Conservation (phyloP, 345 rosid species). For the Geranium brycei region DNA sequence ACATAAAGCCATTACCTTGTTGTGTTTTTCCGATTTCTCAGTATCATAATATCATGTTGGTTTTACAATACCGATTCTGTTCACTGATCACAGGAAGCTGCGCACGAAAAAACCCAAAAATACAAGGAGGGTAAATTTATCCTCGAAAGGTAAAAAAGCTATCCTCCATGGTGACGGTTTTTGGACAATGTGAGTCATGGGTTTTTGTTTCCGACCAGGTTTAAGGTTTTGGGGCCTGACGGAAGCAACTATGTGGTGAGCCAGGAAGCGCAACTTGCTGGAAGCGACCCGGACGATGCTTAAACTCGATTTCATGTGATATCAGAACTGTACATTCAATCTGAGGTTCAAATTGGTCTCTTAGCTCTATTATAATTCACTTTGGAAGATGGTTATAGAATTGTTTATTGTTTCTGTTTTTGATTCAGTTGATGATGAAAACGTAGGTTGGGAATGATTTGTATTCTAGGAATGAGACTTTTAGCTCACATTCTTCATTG, state of each 20-base stretch:
- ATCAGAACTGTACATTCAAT: neutral
- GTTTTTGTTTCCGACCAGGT: conserved; percentile 30
- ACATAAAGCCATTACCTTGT: too few species aligned
- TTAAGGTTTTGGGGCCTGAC: conserved; percentile 53
- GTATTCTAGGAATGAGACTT: too few species aligned
- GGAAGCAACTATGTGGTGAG: conserved; percentile 27
- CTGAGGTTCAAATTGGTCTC: neutral
- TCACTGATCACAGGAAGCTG: conserved; percentile 28
- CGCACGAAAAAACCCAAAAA: conserved; percentile 43
- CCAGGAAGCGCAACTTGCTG: conserved; percentile 33
- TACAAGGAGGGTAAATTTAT: conserved; percentile 77
- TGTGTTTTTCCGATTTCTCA: too few species aligned
- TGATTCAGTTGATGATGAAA: neutral
- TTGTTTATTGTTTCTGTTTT: neutral
- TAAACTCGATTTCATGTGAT: neutral
- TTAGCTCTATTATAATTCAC: too few species aligned
- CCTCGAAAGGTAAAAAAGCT: conserved; percentile 41
- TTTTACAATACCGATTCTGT: too few species aligned
- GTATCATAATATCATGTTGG: too few species aligned
- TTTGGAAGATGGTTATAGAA: neutral
- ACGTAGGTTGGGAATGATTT: neutral
- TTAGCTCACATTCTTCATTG: too few species aligned
- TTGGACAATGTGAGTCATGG: conserved; percentile 2
- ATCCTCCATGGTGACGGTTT: neutral
- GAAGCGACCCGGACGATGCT: conserved; percentile 40